Evolutionary conservation across 257 asterid genomes (phyloP).

Genomic region (Nicotiana tabacum): DNA sequence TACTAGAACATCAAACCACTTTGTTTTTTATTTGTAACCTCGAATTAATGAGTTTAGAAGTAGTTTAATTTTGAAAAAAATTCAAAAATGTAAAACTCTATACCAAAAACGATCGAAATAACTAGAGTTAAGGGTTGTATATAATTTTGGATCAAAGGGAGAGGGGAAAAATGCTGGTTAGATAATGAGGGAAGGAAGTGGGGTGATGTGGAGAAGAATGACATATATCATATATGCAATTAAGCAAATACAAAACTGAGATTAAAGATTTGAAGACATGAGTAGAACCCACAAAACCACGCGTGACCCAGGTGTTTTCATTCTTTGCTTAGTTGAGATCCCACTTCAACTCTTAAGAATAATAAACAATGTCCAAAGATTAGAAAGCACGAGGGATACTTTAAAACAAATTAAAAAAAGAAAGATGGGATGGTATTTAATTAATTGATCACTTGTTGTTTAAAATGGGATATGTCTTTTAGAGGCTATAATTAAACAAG

Average conservation of each 20-base stretch:
- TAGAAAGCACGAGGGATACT: background rate
- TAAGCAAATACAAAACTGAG: background rate
- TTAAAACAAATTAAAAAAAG: background rate
- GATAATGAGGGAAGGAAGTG: slow-evolving; percentile 8
- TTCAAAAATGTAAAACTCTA: background rate
- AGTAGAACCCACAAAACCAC: slow-evolving; percentile 34
- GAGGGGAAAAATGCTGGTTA: too few species aligned
- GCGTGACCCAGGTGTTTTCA: slow-evolving; percentile 28
- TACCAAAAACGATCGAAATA: background rate
- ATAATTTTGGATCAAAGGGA: background rate
- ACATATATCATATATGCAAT: background rate
- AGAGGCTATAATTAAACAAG: background rate
- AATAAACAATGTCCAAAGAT: background rate
- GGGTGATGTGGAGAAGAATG: slow-evolving; percentile 25
- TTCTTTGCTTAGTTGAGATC: slow-evolving; percentile 21
- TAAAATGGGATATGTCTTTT: background rate
- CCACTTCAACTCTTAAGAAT: slow-evolving; percentile 19
- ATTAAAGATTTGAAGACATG: slow-evolving; percentile 27
- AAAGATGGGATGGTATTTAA: slow-evolving; percentile 7
- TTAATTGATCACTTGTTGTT: slow-evolving; percentile 22
- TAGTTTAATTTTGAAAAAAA: background rate
- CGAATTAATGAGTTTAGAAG: background rate
- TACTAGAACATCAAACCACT: background rate
- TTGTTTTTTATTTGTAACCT: background rate
- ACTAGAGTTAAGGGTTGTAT: background rate